These are phyloP conservation scores for Lithocarpus polystachyus DNA, from an alignment of 306 rosid genomes.

Conservation along the genomic window DNA sequence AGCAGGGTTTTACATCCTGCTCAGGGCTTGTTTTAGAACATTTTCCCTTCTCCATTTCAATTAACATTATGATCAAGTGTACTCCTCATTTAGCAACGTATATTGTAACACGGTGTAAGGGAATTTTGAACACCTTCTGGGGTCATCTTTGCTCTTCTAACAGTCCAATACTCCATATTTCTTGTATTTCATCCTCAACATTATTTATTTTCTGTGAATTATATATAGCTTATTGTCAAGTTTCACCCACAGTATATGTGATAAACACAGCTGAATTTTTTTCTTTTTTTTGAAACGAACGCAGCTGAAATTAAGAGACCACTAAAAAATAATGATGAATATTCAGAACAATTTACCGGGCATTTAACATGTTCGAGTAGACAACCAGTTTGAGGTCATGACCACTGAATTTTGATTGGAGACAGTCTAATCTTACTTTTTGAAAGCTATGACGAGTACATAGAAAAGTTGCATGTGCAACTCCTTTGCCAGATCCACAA, in stretches of 20 bases:
- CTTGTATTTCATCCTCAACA: neutral
- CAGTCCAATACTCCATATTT: neutral
- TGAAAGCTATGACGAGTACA: neutral
- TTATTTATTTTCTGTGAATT: neutral
- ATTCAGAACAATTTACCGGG: neutral
- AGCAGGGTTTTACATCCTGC: no score
- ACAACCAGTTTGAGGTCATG: neutral
- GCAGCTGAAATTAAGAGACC: neutral
- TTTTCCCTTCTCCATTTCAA: no score
- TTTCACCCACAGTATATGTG: neutral
- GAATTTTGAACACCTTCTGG: neutral
- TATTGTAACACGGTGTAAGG: no score
- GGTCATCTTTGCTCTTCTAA: neutral
- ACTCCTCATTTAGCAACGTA: no score
- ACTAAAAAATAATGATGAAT: constrained; percentile 7
- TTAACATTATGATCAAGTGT: no score
- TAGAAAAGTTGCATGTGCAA: neutral
- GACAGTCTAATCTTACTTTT: neutral
- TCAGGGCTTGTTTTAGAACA: no score
- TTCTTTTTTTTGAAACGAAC: no score
- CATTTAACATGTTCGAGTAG: neutral
- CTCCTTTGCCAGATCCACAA: neutral
- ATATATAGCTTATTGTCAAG: neutral
- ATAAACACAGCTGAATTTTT: neutral
- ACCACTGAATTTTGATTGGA: neutral